Percentiles rank a stretch among this genome's conserved stretches.
Evolutionary conservation across 305 asterid genomes (phyloP).

Genomic region (Withania somnifera): DNA sequence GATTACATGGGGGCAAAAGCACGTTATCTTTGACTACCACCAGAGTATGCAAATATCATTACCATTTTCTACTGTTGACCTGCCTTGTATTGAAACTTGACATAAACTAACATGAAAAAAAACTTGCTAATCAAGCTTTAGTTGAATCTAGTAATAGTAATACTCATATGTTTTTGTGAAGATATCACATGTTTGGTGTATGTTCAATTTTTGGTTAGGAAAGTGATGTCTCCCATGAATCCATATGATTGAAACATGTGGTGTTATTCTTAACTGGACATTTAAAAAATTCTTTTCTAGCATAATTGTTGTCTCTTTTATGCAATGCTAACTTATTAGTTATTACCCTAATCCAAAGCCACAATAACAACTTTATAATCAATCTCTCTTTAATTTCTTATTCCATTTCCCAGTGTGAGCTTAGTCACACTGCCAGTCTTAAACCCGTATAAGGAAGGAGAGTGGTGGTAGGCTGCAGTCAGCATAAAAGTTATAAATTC

Average conservation of each 20-base stretch:
- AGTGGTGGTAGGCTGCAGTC: rapidly evolving
- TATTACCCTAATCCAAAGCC: not conserved
- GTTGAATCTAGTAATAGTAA: not conserved
- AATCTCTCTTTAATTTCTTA: not conserved
- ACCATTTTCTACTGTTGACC: not conserved
- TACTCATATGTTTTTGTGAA: not conserved
- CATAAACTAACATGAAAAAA: not conserved
- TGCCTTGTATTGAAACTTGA: not conserved
- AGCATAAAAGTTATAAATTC: not conserved
- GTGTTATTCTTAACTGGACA: not conserved
- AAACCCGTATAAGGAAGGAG: not conserved
- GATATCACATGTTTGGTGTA: not conserved
- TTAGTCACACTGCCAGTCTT: not conserved
- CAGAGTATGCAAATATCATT: not conserved
- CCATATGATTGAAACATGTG: not conserved
- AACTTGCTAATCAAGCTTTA: not conserved
- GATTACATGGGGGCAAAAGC: slow-evolving; percentile 1
- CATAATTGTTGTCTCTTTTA: not conserved
- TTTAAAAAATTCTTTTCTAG: not conserved
- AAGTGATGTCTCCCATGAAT: not conserved
- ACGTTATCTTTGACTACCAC: not conserved
- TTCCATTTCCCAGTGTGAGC: no score
- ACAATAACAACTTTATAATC: not conserved
- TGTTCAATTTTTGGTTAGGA: not conserved
- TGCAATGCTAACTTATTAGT: not conserved